A percentile compares a stretch with the other conserved stretches of the same genome.
Conservation (phyloP, 1,284 basidiomycete species). For the Sporisorium scitamineum region DNA sequence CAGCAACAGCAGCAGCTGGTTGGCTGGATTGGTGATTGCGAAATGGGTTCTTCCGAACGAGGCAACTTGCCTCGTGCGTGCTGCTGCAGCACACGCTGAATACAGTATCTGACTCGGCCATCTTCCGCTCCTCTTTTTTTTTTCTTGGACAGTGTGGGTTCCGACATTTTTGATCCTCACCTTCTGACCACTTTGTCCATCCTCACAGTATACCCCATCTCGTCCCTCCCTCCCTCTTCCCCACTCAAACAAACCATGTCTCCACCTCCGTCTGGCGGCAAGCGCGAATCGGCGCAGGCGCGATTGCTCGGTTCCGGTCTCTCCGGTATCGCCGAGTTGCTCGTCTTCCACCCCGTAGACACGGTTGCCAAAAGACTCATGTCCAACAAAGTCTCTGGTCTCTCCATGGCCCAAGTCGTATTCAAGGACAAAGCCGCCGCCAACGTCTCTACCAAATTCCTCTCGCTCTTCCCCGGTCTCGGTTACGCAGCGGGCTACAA, state of each 20-base stretch:
- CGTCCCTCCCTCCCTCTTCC: not conserved
- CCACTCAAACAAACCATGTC: slow-evolving; percentile 43
- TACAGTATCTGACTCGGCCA: slow-evolving; percentile 12
- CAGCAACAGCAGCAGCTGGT: not conserved
- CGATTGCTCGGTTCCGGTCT: slow-evolving; percentile 86
- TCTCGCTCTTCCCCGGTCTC: slow-evolving; percentile 95
- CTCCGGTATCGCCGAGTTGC: slow-evolving; percentile 89
- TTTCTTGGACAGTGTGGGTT: not conserved
- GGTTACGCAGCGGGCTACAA: slow-evolving; percentile 95
- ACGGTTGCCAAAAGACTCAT: slow-evolving; percentile 97
- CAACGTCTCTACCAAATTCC: slow-evolving; percentile 75
- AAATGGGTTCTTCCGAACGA: not conserved
- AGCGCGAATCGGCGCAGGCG: slow-evolving; percentile 84
- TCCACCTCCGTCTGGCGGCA: slow-evolving; percentile 55
- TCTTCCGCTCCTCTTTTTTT: slow-evolving; percentile 3
- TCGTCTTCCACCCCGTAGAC: slow-evolving; percentile 76
- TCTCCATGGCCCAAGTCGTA: slow-evolving; percentile 78
- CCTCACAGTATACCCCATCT: slow-evolving; percentile 13
- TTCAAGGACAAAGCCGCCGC: slow-evolving; percentile 87
- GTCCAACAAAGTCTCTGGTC: slow-evolving; percentile 77
- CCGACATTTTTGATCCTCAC: slow-evolving; percentile 4
- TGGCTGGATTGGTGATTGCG: not conserved
- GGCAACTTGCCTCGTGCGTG: not conserved
- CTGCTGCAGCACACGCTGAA: too few relatives aligned
- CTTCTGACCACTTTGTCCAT: slow-evolving; percentile 34